Evolutionary conservation across 1,139 yeast species (phyloP), one percentile per base, ranked within the genome.

Genomic region (Geotrichum australiense): DNA sequence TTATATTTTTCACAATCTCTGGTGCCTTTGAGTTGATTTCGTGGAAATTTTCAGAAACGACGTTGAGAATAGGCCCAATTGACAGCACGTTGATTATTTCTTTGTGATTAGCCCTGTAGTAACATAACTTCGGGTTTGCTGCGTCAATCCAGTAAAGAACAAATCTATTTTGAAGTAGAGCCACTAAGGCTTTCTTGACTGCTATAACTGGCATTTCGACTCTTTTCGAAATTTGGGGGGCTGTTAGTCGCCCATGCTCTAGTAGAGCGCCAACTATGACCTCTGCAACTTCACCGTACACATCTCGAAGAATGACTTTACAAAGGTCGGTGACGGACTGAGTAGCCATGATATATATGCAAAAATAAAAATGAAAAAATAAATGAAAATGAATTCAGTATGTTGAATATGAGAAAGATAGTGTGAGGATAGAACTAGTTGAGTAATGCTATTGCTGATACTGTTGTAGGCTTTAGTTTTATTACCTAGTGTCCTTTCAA

Each of bases 61-160:
- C 69, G 34, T 73, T 63, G 28, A 85, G 69, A 47, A 87, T 78
- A 41, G 84, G 84, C 24, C 95, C 96, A 27, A 89, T 71, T 61
- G 86, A 84, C 24, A 87, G 59, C 42, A 85, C 66, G 41, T 74
- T 61, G 51, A 78, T 68, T 18, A 80, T 64, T 5, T 94, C 94
- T 21, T 67, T 70, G 49, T 78, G 80, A 53, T 80, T 73, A 48
- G 79, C 74, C 28, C 69, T 70, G 58, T 86, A 87, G 52, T 66
- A 74, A 1, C 73, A 69, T 5, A 59, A 58, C 14, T 62, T 60
- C 12, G 63, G 55, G 5, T 61, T 55, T 11, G 62, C 51, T 0
- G 63, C 59, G 19, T 71, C 73, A 12, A 50, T 46, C 70, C 69
- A 66, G 52, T 56, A 63, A 15, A 59, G 53, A 26, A 65, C 68